Percentiles rank a stretch among this genome's conserved stretches.
Conservation (phyloP, 139 green algal species). For the Zygnema cylindricum region DNA sequence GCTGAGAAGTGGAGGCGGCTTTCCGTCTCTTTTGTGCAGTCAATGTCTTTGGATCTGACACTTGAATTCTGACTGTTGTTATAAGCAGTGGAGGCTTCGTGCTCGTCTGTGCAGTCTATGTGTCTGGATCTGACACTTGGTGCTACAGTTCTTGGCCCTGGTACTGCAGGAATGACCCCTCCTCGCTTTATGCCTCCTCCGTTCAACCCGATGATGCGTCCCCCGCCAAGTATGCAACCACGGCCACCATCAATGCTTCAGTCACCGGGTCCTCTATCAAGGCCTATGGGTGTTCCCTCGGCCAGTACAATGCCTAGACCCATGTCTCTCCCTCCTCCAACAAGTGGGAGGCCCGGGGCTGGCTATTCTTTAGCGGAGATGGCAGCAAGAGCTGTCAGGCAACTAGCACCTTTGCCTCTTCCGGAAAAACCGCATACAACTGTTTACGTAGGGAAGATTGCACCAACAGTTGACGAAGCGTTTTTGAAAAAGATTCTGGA, state of each 20-base stretch:
- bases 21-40: too few species aligned
- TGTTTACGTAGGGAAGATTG: constrained; percentile 76
- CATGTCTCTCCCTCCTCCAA: background rate
- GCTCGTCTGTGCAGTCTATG: too few species aligned
- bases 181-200: background rate
- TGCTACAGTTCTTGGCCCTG: background rate
- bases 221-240: background rate
- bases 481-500: constrained; percentile 78
- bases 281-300: background rate
- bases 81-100: too few species aligned
- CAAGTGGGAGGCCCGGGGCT: background rate
- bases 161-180: background rate
- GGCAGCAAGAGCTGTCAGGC: constrained; percentile 1
- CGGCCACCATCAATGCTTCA: background rate
- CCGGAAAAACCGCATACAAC: constrained; percentile 60
- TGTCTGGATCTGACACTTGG: background rate
- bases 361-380: background rate
- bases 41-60: too few species aligned
- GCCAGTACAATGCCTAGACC: background rate
- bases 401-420: constrained; percentile 22
- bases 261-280: background rate
- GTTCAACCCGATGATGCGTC: constrained; percentile 4
- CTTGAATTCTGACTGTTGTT: too few species aligned
- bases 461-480: constrained; percentile 74
- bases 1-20: too few species aligned